phyloP scores from a whole-genome alignment of 345 rosid genomes.

The Gossypium sturtianum region DNA sequence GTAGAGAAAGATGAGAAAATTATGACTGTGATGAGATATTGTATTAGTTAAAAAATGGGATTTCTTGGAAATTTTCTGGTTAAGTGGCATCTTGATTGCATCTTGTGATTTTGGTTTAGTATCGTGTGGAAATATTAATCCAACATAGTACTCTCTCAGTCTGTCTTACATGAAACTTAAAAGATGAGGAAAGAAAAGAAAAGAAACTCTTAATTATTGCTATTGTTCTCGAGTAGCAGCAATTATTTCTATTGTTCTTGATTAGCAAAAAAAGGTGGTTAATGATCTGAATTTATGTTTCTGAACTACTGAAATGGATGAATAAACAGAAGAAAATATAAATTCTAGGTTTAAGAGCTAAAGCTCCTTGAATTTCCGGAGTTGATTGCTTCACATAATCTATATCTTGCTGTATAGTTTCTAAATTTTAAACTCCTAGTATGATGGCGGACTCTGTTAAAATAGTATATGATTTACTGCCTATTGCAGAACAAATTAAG shows the following conservation, averaged over 20 bases:
- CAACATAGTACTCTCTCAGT: neutral
- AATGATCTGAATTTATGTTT: neutral
- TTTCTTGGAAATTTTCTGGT: neutral
- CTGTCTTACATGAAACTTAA: neutral
- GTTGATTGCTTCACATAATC: neutral
- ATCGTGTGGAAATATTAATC: neutral
- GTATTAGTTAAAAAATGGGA: neutral
- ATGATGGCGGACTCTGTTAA: neutral
- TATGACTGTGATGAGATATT: neutral
- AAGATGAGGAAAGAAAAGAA: neutral
- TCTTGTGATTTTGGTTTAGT: neutral
- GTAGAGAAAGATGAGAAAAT: neutral
- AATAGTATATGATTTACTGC: neutral
- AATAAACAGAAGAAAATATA: neutral
- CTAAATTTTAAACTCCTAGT: neutral
- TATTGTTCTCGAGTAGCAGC: neutral
- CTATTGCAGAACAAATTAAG: neutral
- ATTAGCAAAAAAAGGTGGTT: neutral
- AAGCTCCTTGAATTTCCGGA: neutral
- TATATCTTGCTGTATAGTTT: neutral
- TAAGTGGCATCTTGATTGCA: neutral
- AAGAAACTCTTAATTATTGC: neutral
- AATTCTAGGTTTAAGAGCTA: neutral
- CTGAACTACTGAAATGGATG: neutral
- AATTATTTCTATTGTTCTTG: neutral